phyloP scores from a whole-genome alignment of 129 eudicot species.

The Flaveria ramosissima region DNA sequence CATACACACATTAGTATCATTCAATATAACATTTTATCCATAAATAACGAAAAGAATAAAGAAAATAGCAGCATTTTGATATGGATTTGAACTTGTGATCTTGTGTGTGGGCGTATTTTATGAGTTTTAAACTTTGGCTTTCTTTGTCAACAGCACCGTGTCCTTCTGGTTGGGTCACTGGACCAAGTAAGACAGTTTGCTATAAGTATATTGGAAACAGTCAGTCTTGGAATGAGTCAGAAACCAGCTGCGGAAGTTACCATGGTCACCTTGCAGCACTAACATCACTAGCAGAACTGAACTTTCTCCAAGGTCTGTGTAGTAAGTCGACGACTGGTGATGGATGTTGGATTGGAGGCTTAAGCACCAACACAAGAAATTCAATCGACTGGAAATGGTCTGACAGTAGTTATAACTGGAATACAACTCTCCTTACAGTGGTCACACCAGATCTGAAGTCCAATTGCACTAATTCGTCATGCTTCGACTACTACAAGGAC shows the following conservation, averaged over 20 bases:
- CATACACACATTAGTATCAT: background rate
- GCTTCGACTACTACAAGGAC: slow-evolving; percentile 37
- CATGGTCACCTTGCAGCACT: slow-evolving; percentile 69
- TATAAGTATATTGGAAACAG: slow-evolving; percentile 37
- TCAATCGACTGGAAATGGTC: slow-evolving; percentile 72
- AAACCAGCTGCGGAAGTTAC: slow-evolving; percentile 52
- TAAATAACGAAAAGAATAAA: background rate
- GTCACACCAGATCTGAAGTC: slow-evolving; percentile 33
- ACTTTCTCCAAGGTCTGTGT: slow-evolving; percentile 50
- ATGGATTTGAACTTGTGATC: slow-evolving; percentile 10
- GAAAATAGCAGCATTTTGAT: background rate
- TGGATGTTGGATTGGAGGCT: slow-evolving; percentile 91
- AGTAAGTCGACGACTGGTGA: slow-evolving; percentile 27
- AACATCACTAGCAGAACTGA: slow-evolving; percentile 61
- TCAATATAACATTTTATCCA: background rate
- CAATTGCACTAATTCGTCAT: slow-evolving; percentile 51
- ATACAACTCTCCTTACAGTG: slow-evolving; percentile 44
- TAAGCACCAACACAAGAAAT: slow-evolving; percentile 34
- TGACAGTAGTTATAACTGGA: slow-evolving; percentile 57
- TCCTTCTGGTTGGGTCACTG: slow-evolving; percentile 60
- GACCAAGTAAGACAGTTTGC: slow-evolving; percentile 53
- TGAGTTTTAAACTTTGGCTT: slow-evolving; percentile 10
- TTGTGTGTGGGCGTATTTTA: slow-evolving; percentile 11
- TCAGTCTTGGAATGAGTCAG: slow-evolving; percentile 76
- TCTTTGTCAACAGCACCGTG: slow-evolving; percentile 56